Evolutionary conservation across 441 rosid genomes (phyloP).

Genomic region (Croton setiger): DNA sequence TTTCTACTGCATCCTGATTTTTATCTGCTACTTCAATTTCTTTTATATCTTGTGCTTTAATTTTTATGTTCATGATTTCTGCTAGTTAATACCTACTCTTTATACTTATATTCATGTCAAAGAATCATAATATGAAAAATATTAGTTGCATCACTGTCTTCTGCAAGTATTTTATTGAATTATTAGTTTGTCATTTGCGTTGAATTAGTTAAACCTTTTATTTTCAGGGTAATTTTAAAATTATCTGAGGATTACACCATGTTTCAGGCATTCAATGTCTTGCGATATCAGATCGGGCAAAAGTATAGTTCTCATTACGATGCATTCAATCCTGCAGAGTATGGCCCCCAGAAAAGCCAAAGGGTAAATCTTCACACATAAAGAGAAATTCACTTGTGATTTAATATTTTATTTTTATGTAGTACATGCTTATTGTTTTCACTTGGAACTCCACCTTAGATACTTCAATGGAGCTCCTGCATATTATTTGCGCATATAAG

Average conservation of each 20-base stretch:
- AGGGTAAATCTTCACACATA: constrained; percentile 34
- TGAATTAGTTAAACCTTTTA: constrained; percentile 32
- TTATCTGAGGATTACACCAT: constrained; percentile 33
- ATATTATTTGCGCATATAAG: not conserved
- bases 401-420: not conserved
- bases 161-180: not conserved
- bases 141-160: not conserved
- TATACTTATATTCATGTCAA: not conserved
- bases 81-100: not conserved
- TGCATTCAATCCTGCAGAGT: constrained; percentile 48
- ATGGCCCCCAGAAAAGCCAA: constrained; percentile 52
- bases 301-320: constrained; percentile 57
- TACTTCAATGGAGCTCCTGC: not conserved
- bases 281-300: constrained; percentile 59
- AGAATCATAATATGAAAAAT: not conserved
- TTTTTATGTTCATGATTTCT: not conserved
- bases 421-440: not conserved
- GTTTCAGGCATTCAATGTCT: constrained; percentile 64
- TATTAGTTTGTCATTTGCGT: constrained; percentile 16
- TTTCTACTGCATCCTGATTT: not conserved
- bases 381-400: not conserved
- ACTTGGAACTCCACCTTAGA: not conserved
- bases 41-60: not conserved
- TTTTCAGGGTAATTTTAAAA: constrained; percentile 33
- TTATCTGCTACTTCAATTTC: not conserved